Evolutionary conservation across 2,329 filamentous ascomycete species (phyloP), one percentile per base, ranked within the genome.

Genomic region (Pseudogymnoascus destructans): DNA sequence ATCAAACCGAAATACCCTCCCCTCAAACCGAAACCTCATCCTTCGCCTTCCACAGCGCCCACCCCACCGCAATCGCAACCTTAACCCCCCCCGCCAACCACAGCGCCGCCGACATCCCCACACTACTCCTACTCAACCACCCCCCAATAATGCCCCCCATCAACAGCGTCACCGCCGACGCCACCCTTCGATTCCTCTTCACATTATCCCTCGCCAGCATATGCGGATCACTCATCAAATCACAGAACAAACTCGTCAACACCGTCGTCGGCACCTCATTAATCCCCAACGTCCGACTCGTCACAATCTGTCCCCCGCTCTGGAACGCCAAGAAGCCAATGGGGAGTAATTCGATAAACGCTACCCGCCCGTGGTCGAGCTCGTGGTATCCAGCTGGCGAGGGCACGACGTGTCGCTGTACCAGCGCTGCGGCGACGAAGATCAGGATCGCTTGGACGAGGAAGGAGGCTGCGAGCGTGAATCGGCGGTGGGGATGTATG

Each of bases 181-280:
- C 74, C 0, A 72, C 66, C 49, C 80, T 71, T 55, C 77, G 71
- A 66, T 81, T 79, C 55, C 80, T 70, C 66, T 82, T 79, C 0
- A 74, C 68, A 59, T 81, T 78, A 10, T 73, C 67, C 27, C 60
- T 60, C 0, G 69, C 69, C 3, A 80, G 69, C n/a, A 82, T 61
- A 7, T 74, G 73, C 8, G 75, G 72, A 65, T 89, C 86, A 1
- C 83, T 86, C 64, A 89, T 89, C 17, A 92, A 67, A 68, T 92
- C 88, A 67, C 86, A 90, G 73, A 91, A 92, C 61, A 88, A 83
- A 67, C 85, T 89, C 1, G 88, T 92, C 60, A 93, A 71, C 2
- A 91, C 88, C 13, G 90, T 87, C 61, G 85, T 89, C 0, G 87
- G 90, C 17, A 92, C 72, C 1, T 83, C 81, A 59, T 82, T 83